Percentiles rank a stretch among this genome's conserved stretches.
These are phyloP conservation scores for Calonectria pauciramosa DNA, from an alignment of 2,329 filamentous ascomycete genomes.

Conservation along the genomic window DNA sequence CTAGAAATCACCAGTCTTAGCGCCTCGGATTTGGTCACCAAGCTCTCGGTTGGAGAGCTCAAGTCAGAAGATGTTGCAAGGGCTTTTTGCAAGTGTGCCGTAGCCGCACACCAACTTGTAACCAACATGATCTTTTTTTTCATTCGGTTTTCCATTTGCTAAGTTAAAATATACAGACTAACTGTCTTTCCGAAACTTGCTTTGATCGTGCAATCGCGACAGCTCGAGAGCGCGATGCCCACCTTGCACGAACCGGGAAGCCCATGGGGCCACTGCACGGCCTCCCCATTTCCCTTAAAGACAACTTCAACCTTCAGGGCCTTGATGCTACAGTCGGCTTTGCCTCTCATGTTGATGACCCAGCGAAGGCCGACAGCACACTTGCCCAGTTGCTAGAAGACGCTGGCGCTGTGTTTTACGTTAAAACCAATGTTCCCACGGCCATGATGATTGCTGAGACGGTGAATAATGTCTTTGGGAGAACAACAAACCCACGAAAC, in stretches of 20 bases:
- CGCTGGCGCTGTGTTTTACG: conserved; percentile 68
- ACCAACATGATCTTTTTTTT: not conserved
- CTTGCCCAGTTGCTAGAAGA: conserved; percentile 58
- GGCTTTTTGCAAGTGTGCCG: conserved; percentile 69
- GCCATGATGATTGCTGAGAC: conserved; percentile 79
- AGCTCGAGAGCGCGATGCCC: conserved; percentile 64
- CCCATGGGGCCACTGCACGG: conserved; percentile 74
- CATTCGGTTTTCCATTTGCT: not conserved
- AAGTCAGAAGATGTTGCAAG: conserved; percentile 56
- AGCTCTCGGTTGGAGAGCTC: conserved; percentile 52
- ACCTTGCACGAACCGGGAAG: conserved; percentile 61
- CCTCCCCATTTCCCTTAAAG: conserved; percentile 76
- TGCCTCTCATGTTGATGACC: conserved; percentile 70
- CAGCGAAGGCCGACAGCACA: conserved; percentile 59
- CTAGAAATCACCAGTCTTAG: conserved; percentile 62
- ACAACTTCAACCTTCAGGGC: conserved; percentile 75
- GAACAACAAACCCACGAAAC: conserved; percentile 73
- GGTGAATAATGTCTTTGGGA: conserved; percentile 75
- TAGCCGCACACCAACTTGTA: conserved; percentile 66
- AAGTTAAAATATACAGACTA: conserved; percentile 49
- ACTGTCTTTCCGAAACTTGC: conserved; percentile 67
- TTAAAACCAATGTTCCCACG: conserved; percentile 71
- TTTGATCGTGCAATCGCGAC: conserved; percentile 66
- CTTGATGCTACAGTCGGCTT: conserved; percentile 76
- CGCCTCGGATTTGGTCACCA: conserved; percentile 51